Percentiles rank a stretch among this genome's conserved stretches.
Evolutionary conservation across 1,284 basidiomycete species (phyloP).

Genomic region (Farysia itapuensis): DNA sequence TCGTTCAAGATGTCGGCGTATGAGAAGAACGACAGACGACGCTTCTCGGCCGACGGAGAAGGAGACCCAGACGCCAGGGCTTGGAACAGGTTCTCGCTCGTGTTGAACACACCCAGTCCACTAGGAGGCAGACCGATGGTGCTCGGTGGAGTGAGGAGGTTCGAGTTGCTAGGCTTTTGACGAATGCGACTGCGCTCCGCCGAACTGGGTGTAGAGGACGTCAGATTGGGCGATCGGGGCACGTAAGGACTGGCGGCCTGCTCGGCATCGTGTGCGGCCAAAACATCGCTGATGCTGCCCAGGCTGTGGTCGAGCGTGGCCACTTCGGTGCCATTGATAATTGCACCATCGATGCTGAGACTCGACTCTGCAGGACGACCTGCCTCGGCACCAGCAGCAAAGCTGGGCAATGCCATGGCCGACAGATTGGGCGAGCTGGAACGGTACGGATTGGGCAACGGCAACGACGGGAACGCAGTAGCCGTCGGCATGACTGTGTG

Average conservation of each 20-base stretch:
- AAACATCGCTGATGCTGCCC: conserved; percentile 48
- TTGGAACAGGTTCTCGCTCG: conserved; percentile 20
- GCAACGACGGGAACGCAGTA: conserved; percentile 45
- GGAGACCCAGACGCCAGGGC: conserved; percentile 30
- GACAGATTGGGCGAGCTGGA: conserved; percentile 37
- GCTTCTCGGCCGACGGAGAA: conserved; percentile 36
- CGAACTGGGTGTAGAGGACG: conserved; percentile 9
- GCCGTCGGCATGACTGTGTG: conserved; percentile 35
- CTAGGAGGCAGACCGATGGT: conserved; percentile 16
- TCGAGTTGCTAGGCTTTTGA: not conserved
- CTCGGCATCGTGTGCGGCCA: conserved; percentile 33
- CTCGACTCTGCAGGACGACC: conserved; percentile 39
- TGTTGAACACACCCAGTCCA: conserved; percentile 35
- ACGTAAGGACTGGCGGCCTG: conserved; percentile 40
- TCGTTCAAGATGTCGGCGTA: conserved; percentile 56
- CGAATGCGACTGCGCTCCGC: conserved; percentile 15
- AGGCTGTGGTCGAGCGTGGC: conserved; percentile 47
- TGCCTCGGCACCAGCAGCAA: conserved; percentile 22
- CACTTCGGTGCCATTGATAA: conserved; percentile 47
- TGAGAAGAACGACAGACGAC: conserved; percentile 53
- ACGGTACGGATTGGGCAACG: conserved; percentile 49
- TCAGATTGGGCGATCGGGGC: conserved; percentile 22
- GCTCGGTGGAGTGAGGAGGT: conserved; percentile 6
- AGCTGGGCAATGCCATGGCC: conserved; percentile 32
- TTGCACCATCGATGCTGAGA: conserved; percentile 57